phyloP scores from a whole-genome alignment of 164 flowering plant genomes.

The Chimonanthus praecox region DNA sequence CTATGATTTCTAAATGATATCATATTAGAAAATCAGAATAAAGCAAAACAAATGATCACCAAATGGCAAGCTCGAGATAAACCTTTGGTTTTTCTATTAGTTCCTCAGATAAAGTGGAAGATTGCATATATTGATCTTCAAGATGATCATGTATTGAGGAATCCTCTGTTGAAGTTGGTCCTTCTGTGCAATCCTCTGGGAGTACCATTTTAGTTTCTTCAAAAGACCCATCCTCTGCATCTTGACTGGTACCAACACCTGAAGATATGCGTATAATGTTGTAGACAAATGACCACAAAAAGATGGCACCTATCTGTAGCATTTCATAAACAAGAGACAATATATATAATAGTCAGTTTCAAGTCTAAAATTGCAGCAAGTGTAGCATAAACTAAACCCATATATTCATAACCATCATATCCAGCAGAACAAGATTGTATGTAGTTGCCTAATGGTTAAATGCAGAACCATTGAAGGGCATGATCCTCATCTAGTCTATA shows the following conservation, averaged over 20 bases:
- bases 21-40: too few species aligned
- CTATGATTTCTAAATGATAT: too few species aligned
- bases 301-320: conserved; percentile 61
- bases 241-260: conserved; percentile 13
- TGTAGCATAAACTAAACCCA: too few species aligned
- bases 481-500: too few species aligned
- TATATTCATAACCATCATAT: too few species aligned
- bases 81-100: conserved; percentile 20
- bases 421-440: too few species aligned
- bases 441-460: too few species aligned
- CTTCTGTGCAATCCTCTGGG: conserved; percentile 19
- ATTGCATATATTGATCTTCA: conserved; percentile 5
- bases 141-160: conserved; percentile 9
- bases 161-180: conserved; percentile 23
- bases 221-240: conserved; percentile 5
- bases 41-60: background rate
- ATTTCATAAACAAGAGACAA: background rate
- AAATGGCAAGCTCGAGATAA: conserved; percentile 2
- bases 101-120: conserved; percentile 11
- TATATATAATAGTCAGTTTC: background rate
- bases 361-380: too few species aligned
- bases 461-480: too few species aligned
- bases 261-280: conserved; percentile 46
- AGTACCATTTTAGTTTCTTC: conserved; percentile 20
- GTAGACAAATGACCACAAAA: conserved; percentile 70